A percentile compares a stretch with the other conserved stretches of the same genome.
phyloP scores from a whole-genome alignment of 108 stramenopile genomes.

The Poteriospumella lacustris region DNA sequence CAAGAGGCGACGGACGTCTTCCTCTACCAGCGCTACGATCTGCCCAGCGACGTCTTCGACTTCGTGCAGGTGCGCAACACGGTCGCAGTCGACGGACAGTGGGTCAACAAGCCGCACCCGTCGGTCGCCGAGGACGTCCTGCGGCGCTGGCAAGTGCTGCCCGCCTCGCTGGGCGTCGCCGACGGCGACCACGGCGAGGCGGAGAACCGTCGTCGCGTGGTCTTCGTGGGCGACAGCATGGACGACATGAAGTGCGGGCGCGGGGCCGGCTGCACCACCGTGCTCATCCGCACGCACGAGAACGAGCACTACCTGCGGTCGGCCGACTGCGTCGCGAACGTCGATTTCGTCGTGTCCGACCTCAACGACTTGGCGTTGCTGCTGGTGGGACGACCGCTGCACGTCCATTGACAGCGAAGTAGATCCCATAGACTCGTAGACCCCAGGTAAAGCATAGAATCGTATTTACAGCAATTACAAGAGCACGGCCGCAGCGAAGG shows the following conservation, averaged over 20 bases:
- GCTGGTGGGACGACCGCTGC: too few relatives aligned
- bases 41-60: neutral
- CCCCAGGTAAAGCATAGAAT: too few relatives aligned
- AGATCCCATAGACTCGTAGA: too few relatives aligned
- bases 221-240: slow-evolving; percentile 25
- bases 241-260: slow-evolving; percentile 17
- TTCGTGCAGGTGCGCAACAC: neutral
- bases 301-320: too few relatives aligned
- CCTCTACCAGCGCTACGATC: neutral
- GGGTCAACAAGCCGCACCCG: slow-evolving; percentile 25
- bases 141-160: neutral
- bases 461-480: too few relatives aligned
- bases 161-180: too few relatives aligned
- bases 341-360: too few relatives aligned
- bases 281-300: neutral
- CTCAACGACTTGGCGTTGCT: too few relatives aligned
- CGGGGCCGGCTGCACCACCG: neutral
- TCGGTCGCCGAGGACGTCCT: neutral
- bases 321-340: too few relatives aligned
- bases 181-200: neutral
- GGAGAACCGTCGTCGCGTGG: neutral
- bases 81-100: too few relatives aligned
- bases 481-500: too few relatives aligned
- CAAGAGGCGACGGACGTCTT: neutral
- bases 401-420: too few relatives aligned